A percentile compares a stretch with the other conserved stretches of the same genome.
phyloP scores from a whole-genome alignment of 345 rosid genomes.

The Hirschfeldia incana region DNA sequence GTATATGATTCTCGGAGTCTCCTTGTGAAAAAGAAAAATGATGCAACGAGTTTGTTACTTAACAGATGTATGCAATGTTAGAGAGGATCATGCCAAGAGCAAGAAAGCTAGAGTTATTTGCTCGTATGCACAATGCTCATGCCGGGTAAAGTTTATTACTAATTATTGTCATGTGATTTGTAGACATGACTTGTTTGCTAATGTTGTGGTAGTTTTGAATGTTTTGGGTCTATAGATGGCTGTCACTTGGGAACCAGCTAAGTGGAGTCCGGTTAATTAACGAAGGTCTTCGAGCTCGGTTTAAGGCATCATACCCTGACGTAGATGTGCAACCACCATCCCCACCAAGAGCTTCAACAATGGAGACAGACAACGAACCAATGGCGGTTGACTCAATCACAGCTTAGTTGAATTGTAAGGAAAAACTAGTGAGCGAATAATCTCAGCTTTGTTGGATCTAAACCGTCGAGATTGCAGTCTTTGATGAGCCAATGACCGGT shows the following conservation, averaged over 20 bases:
- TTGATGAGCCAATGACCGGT: neutral
- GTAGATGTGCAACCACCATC: constrained; percentile 81
- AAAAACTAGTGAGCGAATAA: neutral
- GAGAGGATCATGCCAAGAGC: constrained; percentile 98
- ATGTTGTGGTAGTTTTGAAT: neutral
- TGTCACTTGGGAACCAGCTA: constrained; percentile 93
- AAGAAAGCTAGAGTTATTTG: constrained; percentile 90
- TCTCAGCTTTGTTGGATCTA: constrained; percentile 12
- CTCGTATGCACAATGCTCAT: constrained; percentile 99
- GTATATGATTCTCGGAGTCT: neutral
- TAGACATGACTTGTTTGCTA: neutral
- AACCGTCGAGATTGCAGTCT: constrained; percentile 5
- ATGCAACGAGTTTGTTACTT: neutral
- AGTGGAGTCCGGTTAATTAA: constrained; percentile 83
- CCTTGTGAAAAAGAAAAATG: neutral
- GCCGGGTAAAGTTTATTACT: constrained; percentile 60
- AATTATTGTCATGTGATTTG: neutral
- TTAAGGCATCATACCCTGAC: constrained; percentile 91
- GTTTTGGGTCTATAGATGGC: constrained; percentile 58
- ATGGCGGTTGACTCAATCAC: constrained; percentile 50
- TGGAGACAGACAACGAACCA: constrained; percentile 64
- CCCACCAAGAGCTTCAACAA: constrained; percentile 77
- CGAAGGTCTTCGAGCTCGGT: constrained; percentile 91
- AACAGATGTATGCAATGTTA: constrained; percentile 94
- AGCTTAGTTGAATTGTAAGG: constrained; percentile 14